Conservation (phyloP, 1,284 basidiomycete species). For the Meira miltonrushii region DNA sequence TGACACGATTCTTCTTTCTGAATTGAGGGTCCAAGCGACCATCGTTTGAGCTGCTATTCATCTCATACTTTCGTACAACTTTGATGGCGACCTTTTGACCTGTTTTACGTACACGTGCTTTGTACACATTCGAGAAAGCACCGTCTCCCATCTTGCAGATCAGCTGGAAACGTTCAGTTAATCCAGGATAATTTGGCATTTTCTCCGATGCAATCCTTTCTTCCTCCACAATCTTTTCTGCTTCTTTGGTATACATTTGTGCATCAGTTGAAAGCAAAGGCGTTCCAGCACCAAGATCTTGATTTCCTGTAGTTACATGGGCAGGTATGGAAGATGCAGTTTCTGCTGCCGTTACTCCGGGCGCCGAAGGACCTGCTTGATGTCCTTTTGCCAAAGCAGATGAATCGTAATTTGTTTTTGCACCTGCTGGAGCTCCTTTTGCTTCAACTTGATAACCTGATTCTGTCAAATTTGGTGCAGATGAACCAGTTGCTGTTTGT, state of each 20-base stretch:
- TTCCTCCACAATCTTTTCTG: constrained; percentile 40
- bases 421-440: constrained; percentile 2
- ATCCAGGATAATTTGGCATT: constrained; percentile 44
- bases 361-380: background rate
- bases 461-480: no score
- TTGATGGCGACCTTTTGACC: constrained; percentile 89
- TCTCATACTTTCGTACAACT: constrained; percentile 92
- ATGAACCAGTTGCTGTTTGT: no score
- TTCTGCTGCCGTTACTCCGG: constrained; percentile 1
- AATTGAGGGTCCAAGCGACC: constrained; percentile 42
- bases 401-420: background rate
- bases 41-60: constrained; percentile 64
- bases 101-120: constrained; percentile 72
- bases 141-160: constrained; percentile 57
- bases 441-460: background rate
- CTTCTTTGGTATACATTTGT: constrained; percentile 26
- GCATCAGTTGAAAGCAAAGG: background rate
- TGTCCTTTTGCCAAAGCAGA: background rate
- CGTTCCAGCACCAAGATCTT: background rate
- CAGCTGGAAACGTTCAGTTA: constrained; percentile 42
- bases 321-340: constrained; percentile 1
- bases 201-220: constrained; percentile 40
- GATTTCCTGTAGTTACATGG: background rate
- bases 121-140: constrained; percentile 97
- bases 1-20: constrained; percentile 49